Conservation (phyloP, 225 moss, liverwort and hornwort genomes). For the Rhytidiadelphus loreus region DNA sequence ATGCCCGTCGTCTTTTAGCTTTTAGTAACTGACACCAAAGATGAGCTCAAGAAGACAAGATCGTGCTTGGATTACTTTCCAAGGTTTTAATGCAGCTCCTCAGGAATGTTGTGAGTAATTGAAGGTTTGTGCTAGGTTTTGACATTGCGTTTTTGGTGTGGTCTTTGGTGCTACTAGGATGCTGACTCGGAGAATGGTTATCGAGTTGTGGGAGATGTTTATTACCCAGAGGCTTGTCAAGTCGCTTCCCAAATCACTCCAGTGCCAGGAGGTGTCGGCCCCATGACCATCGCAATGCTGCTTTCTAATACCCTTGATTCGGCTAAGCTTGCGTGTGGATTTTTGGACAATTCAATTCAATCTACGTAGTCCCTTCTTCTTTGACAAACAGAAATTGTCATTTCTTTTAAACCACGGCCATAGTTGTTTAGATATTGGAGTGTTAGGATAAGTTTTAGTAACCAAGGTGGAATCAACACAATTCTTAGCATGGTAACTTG, state of each 20-base stretch:
- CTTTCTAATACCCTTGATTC: slow-evolving; percentile 81
- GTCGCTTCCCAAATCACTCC: slow-evolving; percentile 87
- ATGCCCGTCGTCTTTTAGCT: background rate
- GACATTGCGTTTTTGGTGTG: background rate
- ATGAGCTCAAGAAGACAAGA: background rate
- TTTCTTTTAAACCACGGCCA: slow-evolving; percentile 14
- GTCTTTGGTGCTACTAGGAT: slow-evolving; percentile 11
- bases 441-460: background rate
- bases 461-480: background rate
- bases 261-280: slow-evolving; percentile 91
- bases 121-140: background rate
- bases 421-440: slow-evolving; percentile 38
- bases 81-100: background rate
- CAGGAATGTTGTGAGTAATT: background rate
- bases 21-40: background rate
- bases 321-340: slow-evolving; percentile 53
- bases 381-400: background rate
- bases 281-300: slow-evolving; percentile 96
- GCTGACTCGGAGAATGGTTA: slow-evolving; percentile 52
- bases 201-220: slow-evolving; percentile 87
- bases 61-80: background rate
- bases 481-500: slow-evolving; percentile 9
- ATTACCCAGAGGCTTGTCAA: slow-evolving; percentile 53
- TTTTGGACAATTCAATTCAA: background rate
- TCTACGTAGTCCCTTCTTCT: background rate